Evolutionary conservation across 2,329 filamentous ascomycete genomes (phyloP).

Genomic region (Daldinia eschscholtzii): DNA sequence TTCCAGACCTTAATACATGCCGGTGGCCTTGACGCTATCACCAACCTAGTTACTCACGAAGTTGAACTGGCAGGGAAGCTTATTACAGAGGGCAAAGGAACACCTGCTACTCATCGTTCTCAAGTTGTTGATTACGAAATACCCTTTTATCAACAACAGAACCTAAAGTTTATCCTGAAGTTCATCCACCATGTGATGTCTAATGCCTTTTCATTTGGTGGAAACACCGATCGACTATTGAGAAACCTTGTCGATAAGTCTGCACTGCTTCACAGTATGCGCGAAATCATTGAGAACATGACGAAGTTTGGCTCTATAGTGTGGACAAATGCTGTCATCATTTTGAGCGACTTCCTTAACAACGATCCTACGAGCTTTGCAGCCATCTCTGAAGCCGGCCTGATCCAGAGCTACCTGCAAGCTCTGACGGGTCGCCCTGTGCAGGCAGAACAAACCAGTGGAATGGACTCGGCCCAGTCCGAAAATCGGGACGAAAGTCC

Average conservation of each 20-base stretch:
- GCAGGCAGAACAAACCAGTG: slow-evolving; percentile 53
- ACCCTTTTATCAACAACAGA: slow-evolving; percentile 92
- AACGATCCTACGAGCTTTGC: slow-evolving; percentile 98
- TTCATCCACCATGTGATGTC: slow-evolving; percentile 96
- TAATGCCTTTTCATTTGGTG: slow-evolving; percentile 75
- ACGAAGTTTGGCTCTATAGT: slow-evolving; percentile 88
- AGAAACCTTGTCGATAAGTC: slow-evolving; percentile 96
- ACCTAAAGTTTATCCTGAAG: slow-evolving; percentile 92
- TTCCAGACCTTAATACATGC: slow-evolving; percentile 85
- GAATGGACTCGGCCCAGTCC: slow-evolving; percentile 50
- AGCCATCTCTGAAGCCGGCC: slow-evolving; percentile 91
- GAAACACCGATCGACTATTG: slow-evolving; percentile 88
- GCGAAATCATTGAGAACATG: slow-evolving; percentile 84
- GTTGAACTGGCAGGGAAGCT: slow-evolving; percentile 77
- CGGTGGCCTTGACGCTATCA: slow-evolving; percentile 88
- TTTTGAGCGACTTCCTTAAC: slow-evolving; percentile 96
- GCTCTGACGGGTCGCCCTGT: slow-evolving; percentile 74
- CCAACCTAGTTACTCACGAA: slow-evolving; percentile 85
- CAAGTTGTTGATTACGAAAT: slow-evolving; percentile 92
- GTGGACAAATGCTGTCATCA: slow-evolving; percentile 94
- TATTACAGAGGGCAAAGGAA: slow-evolving; percentile 77
- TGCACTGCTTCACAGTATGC: slow-evolving; percentile 81
- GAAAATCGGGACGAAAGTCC: slow-evolving; percentile 53
- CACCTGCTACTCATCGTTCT: slow-evolving; percentile 77
- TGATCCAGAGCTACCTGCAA: slow-evolving; percentile 88